A percentile compares a stretch with the other conserved stretches of the same genome.
Conservation (phyloP, 129 eudicot species). For the Calendula officinalis region DNA sequence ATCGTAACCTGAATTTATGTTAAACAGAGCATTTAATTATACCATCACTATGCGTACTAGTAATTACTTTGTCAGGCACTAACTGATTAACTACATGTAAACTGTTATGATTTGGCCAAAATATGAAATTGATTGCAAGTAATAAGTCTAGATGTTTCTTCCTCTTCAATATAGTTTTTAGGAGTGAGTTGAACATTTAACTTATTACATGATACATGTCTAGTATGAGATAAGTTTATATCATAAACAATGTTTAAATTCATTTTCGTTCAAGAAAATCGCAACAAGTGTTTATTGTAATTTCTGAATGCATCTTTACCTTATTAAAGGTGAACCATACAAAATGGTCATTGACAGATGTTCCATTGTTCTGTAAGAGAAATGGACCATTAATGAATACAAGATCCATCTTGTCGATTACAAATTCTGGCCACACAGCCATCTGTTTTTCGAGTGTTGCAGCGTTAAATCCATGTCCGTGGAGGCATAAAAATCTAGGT, state of each 20-base stretch:
- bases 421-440: not conserved
- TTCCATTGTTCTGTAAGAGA: not conserved
- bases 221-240: not conserved
- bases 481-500: constrained; percentile 22
- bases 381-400: not conserved
- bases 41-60: not conserved
- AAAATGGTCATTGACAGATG: not conserved
- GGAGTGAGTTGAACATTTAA: too few species aligned
- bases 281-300: not conserved
- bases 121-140: too few species aligned
- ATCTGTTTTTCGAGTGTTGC: not conserved
- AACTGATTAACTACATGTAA: too few species aligned
- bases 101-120: too few species aligned
- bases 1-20: constrained; percentile 24
- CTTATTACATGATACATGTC: too few species aligned
- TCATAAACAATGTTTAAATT: not conserved
- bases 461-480: constrained; percentile 7
- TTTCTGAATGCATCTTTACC: not conserved
- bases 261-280: not conserved
- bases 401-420: not conserved
- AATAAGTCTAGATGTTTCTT: too few species aligned
- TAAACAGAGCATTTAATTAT: not conserved
- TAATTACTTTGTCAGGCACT: too few species aligned
- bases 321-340: not conserved
- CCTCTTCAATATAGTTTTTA: too few species aligned